Conservation (phyloP, 2,329 filamentous ascomycete genomes). For the Pseudogymnoascus sp. region DNA sequence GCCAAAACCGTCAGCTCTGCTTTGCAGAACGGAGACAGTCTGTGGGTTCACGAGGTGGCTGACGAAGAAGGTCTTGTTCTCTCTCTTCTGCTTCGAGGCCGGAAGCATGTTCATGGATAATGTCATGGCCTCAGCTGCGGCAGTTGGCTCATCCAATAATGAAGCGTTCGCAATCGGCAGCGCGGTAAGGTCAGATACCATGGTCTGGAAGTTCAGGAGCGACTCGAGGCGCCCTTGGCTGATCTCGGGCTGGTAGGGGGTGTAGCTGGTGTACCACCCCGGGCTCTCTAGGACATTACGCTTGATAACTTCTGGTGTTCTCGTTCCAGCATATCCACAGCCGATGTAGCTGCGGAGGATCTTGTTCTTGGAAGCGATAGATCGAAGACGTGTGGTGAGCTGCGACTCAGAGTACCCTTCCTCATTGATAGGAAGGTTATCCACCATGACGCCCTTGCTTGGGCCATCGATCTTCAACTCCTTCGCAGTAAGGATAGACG, state of each 20-base stretch:
- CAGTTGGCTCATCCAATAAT: slow-evolving; percentile 82
- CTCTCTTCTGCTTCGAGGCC: slow-evolving; percentile 60
- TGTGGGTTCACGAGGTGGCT: slow-evolving; percentile 77
- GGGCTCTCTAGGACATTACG: slow-evolving; percentile 88
- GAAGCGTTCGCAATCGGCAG: slow-evolving; percentile 87
- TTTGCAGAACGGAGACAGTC: slow-evolving; percentile 74
- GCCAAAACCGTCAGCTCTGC: slow-evolving; percentile 84
- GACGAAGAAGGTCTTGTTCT: slow-evolving; percentile 75
- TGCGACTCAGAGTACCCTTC: slow-evolving; percentile 46
- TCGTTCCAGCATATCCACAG: slow-evolving; percentile 79
- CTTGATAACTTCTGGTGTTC: slow-evolving; percentile 82
- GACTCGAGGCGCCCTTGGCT: slow-evolving; percentile 91
- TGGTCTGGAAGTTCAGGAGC: slow-evolving; percentile 88
- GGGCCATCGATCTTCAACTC: slow-evolving; percentile 50
- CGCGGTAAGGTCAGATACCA: slow-evolving; percentile 81
- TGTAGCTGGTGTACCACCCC: slow-evolving; percentile 97
- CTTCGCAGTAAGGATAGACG: slow-evolving; percentile 64
- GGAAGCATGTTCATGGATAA: slow-evolving; percentile 75
- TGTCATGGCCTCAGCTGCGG: slow-evolving; percentile 92
- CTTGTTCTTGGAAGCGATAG: slow-evolving; percentile 52
- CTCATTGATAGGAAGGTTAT: not conserved
- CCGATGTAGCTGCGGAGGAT: slow-evolving; percentile 68
- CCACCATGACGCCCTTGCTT: slow-evolving; percentile 26
- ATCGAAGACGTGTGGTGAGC: slow-evolving; percentile 44
- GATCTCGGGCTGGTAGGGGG: slow-evolving; percentile 94